Conservation (phyloP, 176 grass and related monocot genomes). For the Carex kokanica region DNA sequence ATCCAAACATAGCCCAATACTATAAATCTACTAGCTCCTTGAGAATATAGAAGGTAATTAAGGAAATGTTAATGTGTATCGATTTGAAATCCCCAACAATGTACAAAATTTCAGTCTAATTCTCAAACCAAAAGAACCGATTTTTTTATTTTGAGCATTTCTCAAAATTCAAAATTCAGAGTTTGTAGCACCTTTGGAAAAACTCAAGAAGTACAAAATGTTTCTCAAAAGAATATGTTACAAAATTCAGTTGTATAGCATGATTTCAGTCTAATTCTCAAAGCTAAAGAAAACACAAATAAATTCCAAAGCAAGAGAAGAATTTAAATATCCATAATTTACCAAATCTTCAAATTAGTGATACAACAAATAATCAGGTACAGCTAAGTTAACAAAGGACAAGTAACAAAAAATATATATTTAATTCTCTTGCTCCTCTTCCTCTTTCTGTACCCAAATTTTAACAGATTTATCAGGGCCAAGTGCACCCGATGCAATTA, state of each 20-base stretch:
- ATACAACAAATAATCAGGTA: slow-evolving; percentile 5
- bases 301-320: neutral
- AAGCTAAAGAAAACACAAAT: neutral
- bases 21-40: too few species aligned
- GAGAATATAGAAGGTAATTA: too few species aligned
- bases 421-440: slow-evolving; percentile 31
- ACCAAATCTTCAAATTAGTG: neutral
- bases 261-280: neutral
- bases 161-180: too few species aligned
- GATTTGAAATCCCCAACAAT: neutral
- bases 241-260: neutral
- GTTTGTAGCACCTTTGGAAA: too few species aligned
- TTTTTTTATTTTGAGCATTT: too few species aligned
- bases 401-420: neutral
- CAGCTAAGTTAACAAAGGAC: neutral
- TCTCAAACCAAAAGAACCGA: too few species aligned
- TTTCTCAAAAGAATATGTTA: neutral
- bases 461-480: slow-evolving; percentile 78
- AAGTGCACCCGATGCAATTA: slow-evolving; percentile 84
- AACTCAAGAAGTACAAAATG: neutral
- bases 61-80: too few species aligned
- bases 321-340: slow-evolving; percentile 4
- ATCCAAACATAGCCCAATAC: too few species aligned
- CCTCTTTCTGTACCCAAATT: slow-evolving; percentile 81
- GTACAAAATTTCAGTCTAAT: too few species aligned